Evolutionary conservation across 2,329 filamentous ascomycete genomes (phyloP).

Genomic region (Diaporthe helianthi): DNA sequence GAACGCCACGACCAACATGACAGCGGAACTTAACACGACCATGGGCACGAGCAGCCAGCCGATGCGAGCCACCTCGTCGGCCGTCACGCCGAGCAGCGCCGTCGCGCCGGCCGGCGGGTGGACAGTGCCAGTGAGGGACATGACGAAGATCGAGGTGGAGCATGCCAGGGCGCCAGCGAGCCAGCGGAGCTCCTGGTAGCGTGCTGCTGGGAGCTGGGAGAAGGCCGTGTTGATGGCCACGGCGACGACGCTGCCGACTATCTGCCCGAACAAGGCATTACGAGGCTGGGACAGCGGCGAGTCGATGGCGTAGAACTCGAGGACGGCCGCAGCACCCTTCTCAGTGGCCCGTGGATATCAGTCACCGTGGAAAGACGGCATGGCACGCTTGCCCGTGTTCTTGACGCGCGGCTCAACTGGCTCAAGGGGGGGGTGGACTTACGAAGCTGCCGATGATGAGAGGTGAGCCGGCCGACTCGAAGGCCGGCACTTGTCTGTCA

Average conservation of each 20-base stretch:
- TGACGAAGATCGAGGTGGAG: slow-evolving; percentile 66
- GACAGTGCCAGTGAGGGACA: slow-evolving; percentile 74
- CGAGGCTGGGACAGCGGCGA: slow-evolving; percentile 77
- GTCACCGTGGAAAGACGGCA: background rate
- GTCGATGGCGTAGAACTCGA: slow-evolving; percentile 75
- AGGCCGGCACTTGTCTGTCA: slow-evolving; percentile 59
- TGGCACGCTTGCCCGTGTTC: background rate
- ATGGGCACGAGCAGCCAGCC: slow-evolving; percentile 75
- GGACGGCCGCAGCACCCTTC: slow-evolving; percentile 80
- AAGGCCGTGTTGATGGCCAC: slow-evolving; percentile 72
- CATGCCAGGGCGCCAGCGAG: slow-evolving; percentile 71
- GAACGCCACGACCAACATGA: slow-evolving; percentile 70
- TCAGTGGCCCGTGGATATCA: slow-evolving; percentile 9
- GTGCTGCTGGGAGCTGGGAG: slow-evolving; percentile 48
- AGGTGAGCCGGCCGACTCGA: slow-evolving; percentile 60
- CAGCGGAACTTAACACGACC: slow-evolving; percentile 62
- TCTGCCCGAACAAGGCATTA: slow-evolving; percentile 71
- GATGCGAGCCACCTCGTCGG: slow-evolving; percentile 58
- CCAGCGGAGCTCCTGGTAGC: slow-evolving; percentile 63
- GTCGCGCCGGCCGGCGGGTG: slow-evolving; percentile 80
- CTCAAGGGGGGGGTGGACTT: slow-evolving; percentile 47
- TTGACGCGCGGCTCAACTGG: too few relatives aligned
- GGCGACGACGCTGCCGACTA: slow-evolving; percentile 67
- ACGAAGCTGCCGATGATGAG: slow-evolving; percentile 76
- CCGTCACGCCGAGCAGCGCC: slow-evolving; percentile 71